A percentile compares a stretch with the other conserved stretches of the same genome.
phyloP scores from a whole-genome alignment of 345 rosid genomes.

The Geranium brycei region DNA sequence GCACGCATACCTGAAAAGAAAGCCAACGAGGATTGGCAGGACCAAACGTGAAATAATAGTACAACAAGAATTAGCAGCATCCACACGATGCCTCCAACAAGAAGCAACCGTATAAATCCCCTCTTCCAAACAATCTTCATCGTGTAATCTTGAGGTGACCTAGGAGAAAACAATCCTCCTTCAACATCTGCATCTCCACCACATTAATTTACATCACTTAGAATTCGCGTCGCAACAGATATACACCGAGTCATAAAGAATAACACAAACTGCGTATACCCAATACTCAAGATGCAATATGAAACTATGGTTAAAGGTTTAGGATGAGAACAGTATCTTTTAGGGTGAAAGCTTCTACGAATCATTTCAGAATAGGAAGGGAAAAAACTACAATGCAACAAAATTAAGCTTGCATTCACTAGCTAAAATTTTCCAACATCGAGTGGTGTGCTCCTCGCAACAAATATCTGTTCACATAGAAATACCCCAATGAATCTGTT shows the following conservation, averaged over 20 bases:
- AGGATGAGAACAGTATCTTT: no score
- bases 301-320: no score
- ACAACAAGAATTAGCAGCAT: slow-evolving; percentile 70
- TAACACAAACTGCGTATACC: background rate
- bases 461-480: background rate
- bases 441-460: no score
- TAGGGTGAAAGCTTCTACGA: no score
- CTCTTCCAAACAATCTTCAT: slow-evolving; percentile 48
- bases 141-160: slow-evolving; percentile 35
- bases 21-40: slow-evolving; percentile 61
- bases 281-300: background rate
- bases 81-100: slow-evolving; percentile 75
- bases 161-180: slow-evolving; percentile 41
- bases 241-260: background rate
- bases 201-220: background rate
- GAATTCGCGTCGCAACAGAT: no score
- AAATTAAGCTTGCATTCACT: no score
- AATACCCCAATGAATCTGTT: background rate
- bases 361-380: no score
- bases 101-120: slow-evolving; percentile 66
- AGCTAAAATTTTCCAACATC: no score
- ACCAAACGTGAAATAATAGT: slow-evolving; percentile 67
- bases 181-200: slow-evolving; percentile 28
- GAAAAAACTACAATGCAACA: no score
- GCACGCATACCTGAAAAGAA: slow-evolving; percentile 60